Evolutionary conservation across 768 basidiomycete genomes (phyloP), one percentile per base, ranked within the genome.

Genomic region (Phylloporus rhodoxanthus): DNA sequence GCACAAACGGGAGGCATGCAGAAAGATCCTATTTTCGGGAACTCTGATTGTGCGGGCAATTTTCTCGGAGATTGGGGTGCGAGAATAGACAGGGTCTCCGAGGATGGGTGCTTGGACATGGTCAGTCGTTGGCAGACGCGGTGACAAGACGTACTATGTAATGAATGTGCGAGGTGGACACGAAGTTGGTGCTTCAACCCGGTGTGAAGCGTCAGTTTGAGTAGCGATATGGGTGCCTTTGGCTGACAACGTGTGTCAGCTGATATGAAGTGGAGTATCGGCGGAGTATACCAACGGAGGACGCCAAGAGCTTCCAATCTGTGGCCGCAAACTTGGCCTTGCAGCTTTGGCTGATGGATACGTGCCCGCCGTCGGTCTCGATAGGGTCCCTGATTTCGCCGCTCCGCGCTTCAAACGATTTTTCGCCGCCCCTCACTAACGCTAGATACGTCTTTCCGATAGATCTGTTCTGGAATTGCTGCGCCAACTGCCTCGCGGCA

Each of bases 131-230:
- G 44, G 45, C 13, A 32, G 32, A 44, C 42, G n/a, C 34, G 10
- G 17, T 25, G 17, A 45, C 37, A 33, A 33, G 14, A 57, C 69
- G 11, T 50, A 80, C 83, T 66, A 43, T 72, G 70, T 45, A 85
- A 61, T 48, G 68, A 68, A 42, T 75, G 69, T 1, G 84, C 75
- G 28, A 81, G 61, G 52, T 87, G 85, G 13, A 84, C 69, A n/a
- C 85, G 76, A 28, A 87, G 74, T 57, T 87, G 85, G 50, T 87
- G 85, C 61, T 86, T 86, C 47, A 78, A 63, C 4, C 84, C 85
- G 14, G 85, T 85, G 43, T 76, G 65, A 17, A 84, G 71, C 10
- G 68, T 72, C 14, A 87, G 69, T 33, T 72, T 73, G 34, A 87
- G 63, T 43, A 87, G 71, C 2, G 82, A 78, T 25, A 85, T 47